Conservation (phyloP, 371 early-diverging fungal species). For the Saksenaea vasiformis region DNA sequence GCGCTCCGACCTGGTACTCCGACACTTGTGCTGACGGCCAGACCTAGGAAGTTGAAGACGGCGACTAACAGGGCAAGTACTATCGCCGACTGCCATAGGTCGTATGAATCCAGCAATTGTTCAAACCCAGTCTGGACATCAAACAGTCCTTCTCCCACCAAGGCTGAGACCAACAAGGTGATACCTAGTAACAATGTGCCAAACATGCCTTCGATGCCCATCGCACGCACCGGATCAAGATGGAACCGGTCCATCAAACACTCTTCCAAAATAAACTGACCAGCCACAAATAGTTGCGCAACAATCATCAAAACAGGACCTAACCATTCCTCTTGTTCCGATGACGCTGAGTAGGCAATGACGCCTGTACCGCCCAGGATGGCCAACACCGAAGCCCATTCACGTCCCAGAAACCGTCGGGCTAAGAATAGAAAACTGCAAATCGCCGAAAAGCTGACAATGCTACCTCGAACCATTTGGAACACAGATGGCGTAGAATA, state of each 20-base stretch:
- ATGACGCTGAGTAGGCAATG: conserved; percentile 15
- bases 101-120: conserved; percentile 22
- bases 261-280: conserved; percentile 48
- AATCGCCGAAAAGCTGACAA: conserved; percentile 50
- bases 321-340: conserved; percentile 18
- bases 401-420: conserved; percentile 37
- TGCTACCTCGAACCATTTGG: conserved; percentile 49
- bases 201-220: conserved; percentile 50
- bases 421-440: conserved; percentile 42
- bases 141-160: conserved; percentile 22
- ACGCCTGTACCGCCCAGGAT: conserved; percentile 35
- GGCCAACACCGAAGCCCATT: conserved; percentile 35
- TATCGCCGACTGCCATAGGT: conserved; percentile 42
- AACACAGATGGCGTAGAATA: conserved; percentile 49
- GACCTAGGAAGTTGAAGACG: conserved; percentile 48
- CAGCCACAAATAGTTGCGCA: conserved; percentile 44
- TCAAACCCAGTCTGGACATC: conserved; percentile 31
- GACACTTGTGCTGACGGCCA: conserved; percentile 39
- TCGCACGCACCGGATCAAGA: conserved; percentile 46
- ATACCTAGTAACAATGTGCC: conserved; percentile 29
- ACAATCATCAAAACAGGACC: conserved; percentile 36
- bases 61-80: conserved; percentile 43
- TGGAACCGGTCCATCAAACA: conserved; percentile 48
- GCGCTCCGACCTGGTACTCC: conserved; percentile 47
- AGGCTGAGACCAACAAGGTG: conserved; percentile 21